These are phyloP conservation scores for Musa troglodytarum DNA, from an alignment of 176 grass and related monocot species.

Conservation along the genomic window DNA sequence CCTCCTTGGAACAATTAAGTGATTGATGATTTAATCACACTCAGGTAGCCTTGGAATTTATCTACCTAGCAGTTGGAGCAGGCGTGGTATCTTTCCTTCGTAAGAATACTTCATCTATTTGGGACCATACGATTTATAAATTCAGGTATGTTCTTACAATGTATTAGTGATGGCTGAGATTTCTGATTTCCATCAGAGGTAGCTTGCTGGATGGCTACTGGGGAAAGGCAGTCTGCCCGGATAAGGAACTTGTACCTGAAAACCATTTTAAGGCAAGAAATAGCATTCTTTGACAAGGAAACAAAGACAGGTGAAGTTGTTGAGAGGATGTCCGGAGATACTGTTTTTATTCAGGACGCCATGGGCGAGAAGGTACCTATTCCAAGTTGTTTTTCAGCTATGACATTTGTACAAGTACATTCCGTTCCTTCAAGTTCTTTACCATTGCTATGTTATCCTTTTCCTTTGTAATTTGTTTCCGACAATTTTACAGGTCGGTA, in stretches of 20 bases:
- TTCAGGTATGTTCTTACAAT: neutral
- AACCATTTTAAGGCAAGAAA: constrained; percentile 90
- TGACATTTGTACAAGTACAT: neutral
- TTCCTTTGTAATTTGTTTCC: neutral
- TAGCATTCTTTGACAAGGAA: constrained; percentile 93
- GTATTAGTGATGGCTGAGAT: neutral
- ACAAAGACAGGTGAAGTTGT: constrained; percentile 94
- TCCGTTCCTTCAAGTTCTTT: neutral
- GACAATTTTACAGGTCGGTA: constrained; percentile 47
- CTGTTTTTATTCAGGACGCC: constrained; percentile 95
- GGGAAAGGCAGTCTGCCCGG: constrained; percentile 84
- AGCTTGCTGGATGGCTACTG: constrained; percentile 93
- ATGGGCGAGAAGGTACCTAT: constrained; percentile 89
- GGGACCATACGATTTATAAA: neutral
- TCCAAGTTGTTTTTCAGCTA: neutral
- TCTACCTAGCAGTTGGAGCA: constrained; percentile 69
- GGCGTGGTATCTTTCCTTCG: constrained; percentile 81
- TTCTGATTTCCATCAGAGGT: constrained; percentile 50
- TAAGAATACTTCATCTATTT: constrained; percentile 20
- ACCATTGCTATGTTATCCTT: neutral
- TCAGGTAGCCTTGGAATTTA: constrained; percentile 59
- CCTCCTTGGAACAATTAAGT: neutral
- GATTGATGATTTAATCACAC: neutral
- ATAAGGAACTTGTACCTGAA: constrained; percentile 93
- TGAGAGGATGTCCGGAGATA: constrained; percentile 93